Conservation (phyloP, 2,329 filamentous ascomycete genomes). For the Emmonsiellopsis sp. region DNA sequence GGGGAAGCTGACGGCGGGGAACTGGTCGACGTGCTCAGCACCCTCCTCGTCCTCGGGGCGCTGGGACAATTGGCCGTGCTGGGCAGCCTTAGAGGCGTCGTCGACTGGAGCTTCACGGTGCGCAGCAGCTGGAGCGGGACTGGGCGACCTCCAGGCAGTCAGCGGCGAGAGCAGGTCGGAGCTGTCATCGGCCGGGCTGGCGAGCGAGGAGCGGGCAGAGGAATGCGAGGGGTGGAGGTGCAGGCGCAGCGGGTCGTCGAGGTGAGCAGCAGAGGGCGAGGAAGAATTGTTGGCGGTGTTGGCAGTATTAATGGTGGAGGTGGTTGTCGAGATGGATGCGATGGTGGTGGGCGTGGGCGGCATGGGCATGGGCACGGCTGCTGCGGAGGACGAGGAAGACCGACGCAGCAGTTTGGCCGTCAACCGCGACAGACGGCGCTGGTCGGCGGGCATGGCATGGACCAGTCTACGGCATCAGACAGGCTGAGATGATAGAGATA, state of each 20-base stretch:
- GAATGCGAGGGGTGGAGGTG: conserved; percentile 17
- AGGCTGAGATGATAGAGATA: background rate
- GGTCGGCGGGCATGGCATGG: conserved; percentile 9
- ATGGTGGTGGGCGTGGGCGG: conserved; percentile 7
- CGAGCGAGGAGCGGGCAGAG: conserved; percentile 9
- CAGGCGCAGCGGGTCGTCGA: conserved; percentile 7
- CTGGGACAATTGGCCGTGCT: background rate
- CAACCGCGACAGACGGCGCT: conserved; percentile 26
- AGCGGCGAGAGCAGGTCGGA: background rate
- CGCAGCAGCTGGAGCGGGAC: background rate
- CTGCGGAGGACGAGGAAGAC: conserved; percentile 23
- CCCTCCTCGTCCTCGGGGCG: background rate
- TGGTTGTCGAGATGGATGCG: conserved; percentile 7
- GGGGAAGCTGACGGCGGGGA: background rate
- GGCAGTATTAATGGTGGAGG: background rate
- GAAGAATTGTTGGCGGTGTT: background rate
- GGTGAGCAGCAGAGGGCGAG: background rate
- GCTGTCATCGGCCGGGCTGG: conserved; percentile 12
- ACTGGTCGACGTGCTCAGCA: conserved; percentile 1
- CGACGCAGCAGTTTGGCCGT: conserved; percentile 30
- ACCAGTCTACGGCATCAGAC: background rate
- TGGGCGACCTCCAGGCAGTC: background rate
- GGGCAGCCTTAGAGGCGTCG: background rate
- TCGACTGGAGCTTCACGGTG: background rate
- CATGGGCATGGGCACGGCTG: conserved; percentile 1